phyloP scores from a whole-genome alignment of 2,329 filamentous ascomycete genomes.

The Fusarium torreyae region DNA sequence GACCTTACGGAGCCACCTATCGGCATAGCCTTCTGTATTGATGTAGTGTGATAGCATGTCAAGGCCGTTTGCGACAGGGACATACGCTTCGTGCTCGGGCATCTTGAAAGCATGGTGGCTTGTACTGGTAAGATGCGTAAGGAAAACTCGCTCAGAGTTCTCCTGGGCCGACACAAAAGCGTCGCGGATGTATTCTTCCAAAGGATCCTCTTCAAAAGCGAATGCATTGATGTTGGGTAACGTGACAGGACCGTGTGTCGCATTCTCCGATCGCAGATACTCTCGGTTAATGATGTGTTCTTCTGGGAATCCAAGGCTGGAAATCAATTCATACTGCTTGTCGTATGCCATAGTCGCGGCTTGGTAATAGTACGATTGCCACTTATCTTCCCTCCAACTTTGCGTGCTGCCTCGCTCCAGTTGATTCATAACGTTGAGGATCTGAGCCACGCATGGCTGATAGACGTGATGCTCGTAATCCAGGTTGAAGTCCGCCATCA shows the following conservation, averaged over 20 bases:
- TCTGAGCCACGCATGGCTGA: conserved; percentile 60
- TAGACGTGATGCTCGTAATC: conserved; percentile 60
- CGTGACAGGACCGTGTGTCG: conserved; percentile 50
- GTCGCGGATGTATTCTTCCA: conserved; percentile 53
- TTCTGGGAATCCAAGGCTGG: conserved; percentile 49
- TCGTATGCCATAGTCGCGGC: conserved; percentile 53
- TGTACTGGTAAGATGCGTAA: conserved; percentile 55
- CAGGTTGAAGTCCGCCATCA: conserved; percentile 59
- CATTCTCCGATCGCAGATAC: conserved; percentile 48
- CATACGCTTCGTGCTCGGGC: conserved; percentile 47
- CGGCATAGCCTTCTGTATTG: conserved; percentile 51
- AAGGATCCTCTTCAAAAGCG: conserved; percentile 50
- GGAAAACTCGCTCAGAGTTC: conserved; percentile 52
- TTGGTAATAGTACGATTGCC: conserved; percentile 53
- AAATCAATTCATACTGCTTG: conserved; percentile 51
- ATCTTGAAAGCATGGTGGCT: conserved; percentile 53
- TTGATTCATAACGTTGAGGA: conserved; percentile 54
- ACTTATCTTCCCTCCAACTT: conserved; percentile 40
- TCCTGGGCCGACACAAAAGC: conserved; percentile 48
- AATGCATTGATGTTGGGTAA: conserved; percentile 55
- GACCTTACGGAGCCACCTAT: conserved; percentile 51
- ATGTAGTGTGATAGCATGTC: conserved; percentile 51
- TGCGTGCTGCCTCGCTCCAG: conserved; percentile 25
- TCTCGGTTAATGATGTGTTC: conserved; percentile 49
- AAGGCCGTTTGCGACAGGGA: conserved; percentile 43